These are phyloP conservation scores for Gymnopilus dilepis DNA, from an alignment of 768 basidiomycete species.

Conservation along the genomic window DNA sequence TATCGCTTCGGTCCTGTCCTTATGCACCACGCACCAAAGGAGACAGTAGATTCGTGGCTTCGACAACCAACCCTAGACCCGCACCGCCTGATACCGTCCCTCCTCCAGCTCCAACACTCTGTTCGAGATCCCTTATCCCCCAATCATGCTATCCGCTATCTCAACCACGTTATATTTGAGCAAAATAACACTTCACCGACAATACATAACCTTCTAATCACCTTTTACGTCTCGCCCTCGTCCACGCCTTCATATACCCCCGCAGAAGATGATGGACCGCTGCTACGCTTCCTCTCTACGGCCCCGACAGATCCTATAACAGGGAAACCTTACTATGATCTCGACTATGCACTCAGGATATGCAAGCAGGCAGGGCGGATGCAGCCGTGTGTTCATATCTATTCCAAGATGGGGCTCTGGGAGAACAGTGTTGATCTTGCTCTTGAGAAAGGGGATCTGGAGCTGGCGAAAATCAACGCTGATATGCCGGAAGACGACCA, in stretches of 20 bases:
- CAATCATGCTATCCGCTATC: slow-evolving; percentile 90
- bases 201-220: slow-evolving; percentile 93
- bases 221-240: slow-evolving; percentile 72
- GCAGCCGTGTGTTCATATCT: slow-evolving; percentile 94
- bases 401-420: slow-evolving; percentile 96
- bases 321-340: slow-evolving; percentile 90
- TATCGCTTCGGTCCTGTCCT: slow-evolving; percentile 92
- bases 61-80: slow-evolving; percentile 82
- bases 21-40: slow-evolving; percentile 84
- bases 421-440: slow-evolving; percentile 97
- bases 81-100: slow-evolving; percentile 84
- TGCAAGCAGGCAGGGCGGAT: slow-evolving; percentile 84
- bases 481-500: slow-evolving; percentile 94
- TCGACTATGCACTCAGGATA: slow-evolving; percentile 93
- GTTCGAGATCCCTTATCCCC: slow-evolving; percentile 74
- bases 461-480: slow-evolving; percentile 93
- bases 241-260: slow-evolving; percentile 38
- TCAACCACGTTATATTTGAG: slow-evolving; percentile 84
- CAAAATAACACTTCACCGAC: slow-evolving; percentile 81
- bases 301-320: slow-evolving; percentile 85
- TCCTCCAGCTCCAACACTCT: slow-evolving; percentile 79
- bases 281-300: slow-evolving; percentile 81
- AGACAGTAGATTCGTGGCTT: slow-evolving; percentile 92
- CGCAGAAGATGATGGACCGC: slow-evolving; percentile 71
- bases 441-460: slow-evolving; percentile 91